Evolutionary conservation across 2,329 filamentous ascomycete genomes (phyloP).

Genomic region (Bipolaris sorokiniana): DNA sequence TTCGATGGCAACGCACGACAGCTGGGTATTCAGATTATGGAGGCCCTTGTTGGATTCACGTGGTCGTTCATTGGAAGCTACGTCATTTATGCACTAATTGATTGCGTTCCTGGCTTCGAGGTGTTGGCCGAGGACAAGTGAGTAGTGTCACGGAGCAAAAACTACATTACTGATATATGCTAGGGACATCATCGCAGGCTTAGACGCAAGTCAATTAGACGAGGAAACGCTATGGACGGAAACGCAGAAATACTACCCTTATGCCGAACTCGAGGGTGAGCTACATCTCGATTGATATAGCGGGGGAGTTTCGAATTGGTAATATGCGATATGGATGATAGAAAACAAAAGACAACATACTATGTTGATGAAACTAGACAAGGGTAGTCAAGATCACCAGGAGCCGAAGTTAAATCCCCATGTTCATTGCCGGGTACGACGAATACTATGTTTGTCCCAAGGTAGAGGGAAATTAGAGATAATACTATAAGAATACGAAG

Average conservation of each 20-base stretch:
- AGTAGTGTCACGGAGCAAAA: slow-evolving; percentile 32
- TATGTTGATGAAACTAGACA: too few species aligned
- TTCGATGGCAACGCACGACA: slow-evolving; percentile 61
- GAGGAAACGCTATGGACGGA: slow-evolving; percentile 52
- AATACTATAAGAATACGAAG: too few species aligned
- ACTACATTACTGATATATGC: slow-evolving; percentile 9
- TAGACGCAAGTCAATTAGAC: slow-evolving; percentile 60
- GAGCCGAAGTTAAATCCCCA: too few species aligned
- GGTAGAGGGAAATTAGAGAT: too few species aligned
- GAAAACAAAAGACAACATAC: too few species aligned
- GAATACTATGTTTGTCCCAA: too few species aligned
- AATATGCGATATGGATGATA: too few species aligned
- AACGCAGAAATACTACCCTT: slow-evolving; percentile 47
- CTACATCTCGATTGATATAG: slow-evolving; percentile 33
- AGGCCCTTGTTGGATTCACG: slow-evolving; percentile 58
- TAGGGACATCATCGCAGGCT: slow-evolving; percentile 56
- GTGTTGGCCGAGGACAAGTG: slow-evolving; percentile 61
- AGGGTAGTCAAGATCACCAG: too few species aligned
- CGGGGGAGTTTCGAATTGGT: too few species aligned
- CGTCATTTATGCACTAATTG: slow-evolving; percentile 57
- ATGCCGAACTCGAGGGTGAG: slow-evolving; percentile 37
- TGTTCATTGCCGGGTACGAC: too few species aligned
- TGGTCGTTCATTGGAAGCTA: slow-evolving; percentile 60
- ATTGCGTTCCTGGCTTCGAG: slow-evolving; percentile 60
- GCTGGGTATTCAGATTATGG: slow-evolving; percentile 58